phyloP scores from a whole-genome alignment of 306 rosid genomes.

The Fragaria nilgerrensis region DNA sequence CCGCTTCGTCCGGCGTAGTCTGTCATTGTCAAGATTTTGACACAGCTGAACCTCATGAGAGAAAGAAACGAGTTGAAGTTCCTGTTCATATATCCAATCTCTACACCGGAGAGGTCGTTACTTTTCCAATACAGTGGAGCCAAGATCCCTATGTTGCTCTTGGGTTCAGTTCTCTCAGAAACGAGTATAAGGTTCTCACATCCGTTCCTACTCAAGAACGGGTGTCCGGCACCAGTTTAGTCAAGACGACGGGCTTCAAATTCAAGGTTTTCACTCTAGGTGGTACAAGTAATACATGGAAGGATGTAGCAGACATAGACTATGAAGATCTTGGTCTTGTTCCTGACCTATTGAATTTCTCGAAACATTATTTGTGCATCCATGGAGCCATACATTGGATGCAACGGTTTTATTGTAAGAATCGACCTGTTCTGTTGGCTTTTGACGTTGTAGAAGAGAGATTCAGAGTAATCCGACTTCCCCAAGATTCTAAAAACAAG shows the following conservation, averaged over 20 bases:
- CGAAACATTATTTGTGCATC: not conserved
- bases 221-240: too few relatives aligned
- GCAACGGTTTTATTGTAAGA: not conserved
- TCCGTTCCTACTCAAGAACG: not conserved
- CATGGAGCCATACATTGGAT: constrained; percentile 10
- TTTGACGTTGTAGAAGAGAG: constrained; percentile 7
- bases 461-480: not conserved
- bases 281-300: not conserved
- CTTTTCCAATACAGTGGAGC: not conserved
- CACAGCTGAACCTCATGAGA: too few relatives aligned
- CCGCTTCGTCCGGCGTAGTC: not conserved
- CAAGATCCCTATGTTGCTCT: too few relatives aligned
- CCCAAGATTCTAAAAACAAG: not conserved
- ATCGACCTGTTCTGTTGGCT: not conserved
- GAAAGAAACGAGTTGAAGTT: too few relatives aligned
- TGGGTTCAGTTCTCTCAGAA: not conserved
- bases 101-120: not conserved
- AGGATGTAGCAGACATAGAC: not conserved
- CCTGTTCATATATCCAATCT: not conserved
- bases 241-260: not conserved
- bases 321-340: not conserved
- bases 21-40: not conserved
- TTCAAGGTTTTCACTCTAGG: not conserved
- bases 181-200: not conserved
- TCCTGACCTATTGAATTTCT: not conserved